These are phyloP conservation scores for Saksenaea oblongispora DNA, from an alignment of 371 early-diverging fungal genomes.

Conservation along the genomic window DNA sequence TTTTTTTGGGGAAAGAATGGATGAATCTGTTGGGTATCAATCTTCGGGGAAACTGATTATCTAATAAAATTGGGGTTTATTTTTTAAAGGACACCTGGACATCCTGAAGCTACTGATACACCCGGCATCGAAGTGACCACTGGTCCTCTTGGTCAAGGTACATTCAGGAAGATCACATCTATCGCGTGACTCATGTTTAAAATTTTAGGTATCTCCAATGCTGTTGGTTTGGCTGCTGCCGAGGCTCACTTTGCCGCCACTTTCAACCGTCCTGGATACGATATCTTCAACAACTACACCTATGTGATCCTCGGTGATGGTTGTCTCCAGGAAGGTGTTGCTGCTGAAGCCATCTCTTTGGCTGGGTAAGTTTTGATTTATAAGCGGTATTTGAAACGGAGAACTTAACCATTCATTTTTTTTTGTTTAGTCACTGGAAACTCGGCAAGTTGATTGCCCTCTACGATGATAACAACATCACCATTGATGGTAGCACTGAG, in stretches of 20 bases:
- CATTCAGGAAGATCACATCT: not conserved
- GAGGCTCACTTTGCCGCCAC: constrained; percentile 88
- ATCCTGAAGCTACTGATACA: constrained; percentile 90
- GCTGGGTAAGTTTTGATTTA: constrained; percentile 76
- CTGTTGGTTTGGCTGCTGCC: constrained; percentile 97
- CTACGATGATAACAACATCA: constrained; percentile 98
- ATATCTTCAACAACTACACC: constrained; percentile 84
- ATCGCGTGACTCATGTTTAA: not conserved
- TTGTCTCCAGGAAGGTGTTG: constrained; percentile 99
- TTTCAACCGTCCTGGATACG: constrained; percentile 86
- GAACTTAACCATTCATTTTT: not conserved
- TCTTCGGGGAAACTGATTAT: not conserved
- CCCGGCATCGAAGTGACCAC: constrained; percentile 98
- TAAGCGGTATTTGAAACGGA: constrained; percentile 42
- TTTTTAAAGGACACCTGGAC: constrained; percentile 82
- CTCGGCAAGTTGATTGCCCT: constrained; percentile 94
- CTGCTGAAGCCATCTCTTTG: constrained; percentile 94
- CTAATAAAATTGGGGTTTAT: constrained; percentile 5
- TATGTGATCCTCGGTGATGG: constrained; percentile 97
- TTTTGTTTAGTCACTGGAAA: constrained; percentile 76
- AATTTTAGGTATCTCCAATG: constrained; percentile 73
- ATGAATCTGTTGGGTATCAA: not conserved
- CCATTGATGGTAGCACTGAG: constrained; percentile 93
- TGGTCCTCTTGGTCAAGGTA: constrained; percentile 99
- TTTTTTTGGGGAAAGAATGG: not conserved